A percentile compares a stretch with the other conserved stretches of the same genome.
Conservation (phyloP, 2,329 filamentous ascomycete species). For the Arachnomyces sp. region DNA sequence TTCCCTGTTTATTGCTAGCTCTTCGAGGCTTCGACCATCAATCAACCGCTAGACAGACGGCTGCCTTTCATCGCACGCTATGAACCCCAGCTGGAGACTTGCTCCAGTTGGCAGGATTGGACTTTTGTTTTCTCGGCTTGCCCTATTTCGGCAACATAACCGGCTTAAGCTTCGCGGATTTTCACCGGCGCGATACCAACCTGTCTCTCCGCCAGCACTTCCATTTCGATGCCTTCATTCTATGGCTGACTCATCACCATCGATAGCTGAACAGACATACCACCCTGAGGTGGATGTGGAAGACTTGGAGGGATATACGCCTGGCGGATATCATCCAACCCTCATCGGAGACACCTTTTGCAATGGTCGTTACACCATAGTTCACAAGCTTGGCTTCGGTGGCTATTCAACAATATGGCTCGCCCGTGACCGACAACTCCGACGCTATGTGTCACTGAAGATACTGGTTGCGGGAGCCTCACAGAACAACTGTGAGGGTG, state of each 20-base stretch:
- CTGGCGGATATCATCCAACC: slow-evolving; percentile 27
- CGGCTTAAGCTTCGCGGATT: slow-evolving; percentile 2
- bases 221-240: slow-evolving; percentile 2
- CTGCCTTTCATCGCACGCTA: neutral
- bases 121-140: slow-evolving; percentile 3
- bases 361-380: slow-evolving; percentile 13
- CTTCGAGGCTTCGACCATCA: too few species aligned
- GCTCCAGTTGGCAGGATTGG: neutral
- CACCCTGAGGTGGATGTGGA: slow-evolving; percentile 12
- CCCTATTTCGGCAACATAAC: slow-evolving; percentile 4
- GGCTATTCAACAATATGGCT: slow-evolving; percentile 15
- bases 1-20: too few species aligned
- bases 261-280: slow-evolving; percentile 5
- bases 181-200: slow-evolving; percentile 3
- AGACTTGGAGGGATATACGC: slow-evolving; percentile 17
- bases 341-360: slow-evolving; percentile 21
- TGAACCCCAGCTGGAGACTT: slow-evolving; percentile 6
- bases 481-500: slow-evolving; percentile 5
- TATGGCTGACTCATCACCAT: slow-evolving; percentile 5
- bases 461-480: slow-evolving; percentile 12
- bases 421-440: slow-evolving; percentile 8
- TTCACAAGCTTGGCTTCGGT: slow-evolving; percentile 15
- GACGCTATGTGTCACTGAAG: slow-evolving; percentile 18
- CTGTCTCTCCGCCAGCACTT: slow-evolving; percentile 2
- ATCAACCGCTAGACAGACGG: neutral